phyloP scores from a whole-genome alignment of 2,329 filamentous ascomycete species.

The Talaromyces atroroseus region DNA sequence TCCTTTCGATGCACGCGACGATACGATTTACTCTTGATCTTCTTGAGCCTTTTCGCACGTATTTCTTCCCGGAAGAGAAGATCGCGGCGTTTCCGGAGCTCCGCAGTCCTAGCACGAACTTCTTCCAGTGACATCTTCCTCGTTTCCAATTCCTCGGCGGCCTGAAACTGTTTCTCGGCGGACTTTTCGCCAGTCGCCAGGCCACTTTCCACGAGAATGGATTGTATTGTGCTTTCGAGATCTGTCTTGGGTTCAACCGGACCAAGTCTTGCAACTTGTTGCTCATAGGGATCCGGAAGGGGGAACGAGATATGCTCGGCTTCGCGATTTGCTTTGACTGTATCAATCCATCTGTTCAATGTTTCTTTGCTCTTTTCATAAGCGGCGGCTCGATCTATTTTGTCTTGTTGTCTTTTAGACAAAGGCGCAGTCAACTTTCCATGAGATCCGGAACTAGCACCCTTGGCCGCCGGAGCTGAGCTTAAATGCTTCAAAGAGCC shows the following conservation, averaged over 20 bases:
- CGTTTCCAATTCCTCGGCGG: conserved; percentile 63
- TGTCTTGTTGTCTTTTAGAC: conserved; percentile 79
- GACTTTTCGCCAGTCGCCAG: conserved; percentile 58
- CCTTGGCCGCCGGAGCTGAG: conserved; percentile 28
- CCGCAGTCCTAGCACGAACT: conserved; percentile 64
- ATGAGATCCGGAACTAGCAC: conserved; percentile 52
- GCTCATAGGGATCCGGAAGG: conserved; percentile 64
- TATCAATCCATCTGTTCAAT: conserved; percentile 85
- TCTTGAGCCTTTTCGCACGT: conserved; percentile 87
- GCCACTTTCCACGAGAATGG: conserved; percentile 85
- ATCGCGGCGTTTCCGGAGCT: conserved; percentile 75
- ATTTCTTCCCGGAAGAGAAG: conserved; percentile 83
- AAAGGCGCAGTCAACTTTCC: conserved; percentile 78
- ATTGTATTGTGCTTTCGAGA: conserved; percentile 78
- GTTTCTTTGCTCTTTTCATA: conserved; percentile 91
- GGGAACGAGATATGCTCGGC: conserved; percentile 90
- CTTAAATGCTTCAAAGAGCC: conserved; percentile 70
- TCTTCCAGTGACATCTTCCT: conserved; percentile 69
- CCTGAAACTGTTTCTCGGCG: conserved; percentile 60
- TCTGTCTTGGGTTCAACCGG: conserved; percentile 65
- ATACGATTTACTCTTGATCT: conserved; percentile 97
- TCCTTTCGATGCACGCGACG: conserved; percentile 85
- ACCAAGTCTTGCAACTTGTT: conserved; percentile 50
- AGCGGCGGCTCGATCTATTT: conserved; percentile 72
- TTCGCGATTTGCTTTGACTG: conserved; percentile 86